Evolutionary conservation across 2,329 filamentous ascomycete species (phyloP), one percentile per base, ranked within the genome.

Genomic region (Phoma sp.): DNA sequence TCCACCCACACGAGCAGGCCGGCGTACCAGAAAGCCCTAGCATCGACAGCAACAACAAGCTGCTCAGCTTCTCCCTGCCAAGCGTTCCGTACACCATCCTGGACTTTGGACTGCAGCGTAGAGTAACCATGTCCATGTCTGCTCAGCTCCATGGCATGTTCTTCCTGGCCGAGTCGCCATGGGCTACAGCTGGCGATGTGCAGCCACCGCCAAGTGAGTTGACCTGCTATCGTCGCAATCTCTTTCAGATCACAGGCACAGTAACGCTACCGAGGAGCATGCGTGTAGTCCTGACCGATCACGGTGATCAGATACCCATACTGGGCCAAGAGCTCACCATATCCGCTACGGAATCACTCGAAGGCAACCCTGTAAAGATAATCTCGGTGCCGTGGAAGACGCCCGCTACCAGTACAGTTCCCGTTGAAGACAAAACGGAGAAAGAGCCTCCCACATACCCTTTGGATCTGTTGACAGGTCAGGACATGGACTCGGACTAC

Each of bases 371-470:
- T 0, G 92, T 97, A 38, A 94, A 96, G 67, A 88, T 98, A 59
- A 97, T 98, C 60, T 95, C 95, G 7, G 96, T 98, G 56, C 94
- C 94, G 1, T 98, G 94, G 94, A 98, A 98, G 80, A 97, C 93
- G 2, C 93, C 92, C 1, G 91, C 90, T 25, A 91, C 90, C 45
- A 91, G 88, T 76, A 86, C 88, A 3, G 83, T 86, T n/a, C 85
- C 89, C 80, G 69, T 74, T 29, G 81, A 86, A 63, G 84, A 87
- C 60, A 88, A 88, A 72, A 78, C 81, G 0, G 94, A 98, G 72
- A 92, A 94, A 71, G 94, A 98, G 73, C 94, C 94, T 5, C 86
- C 90, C 0, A 85, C 91, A 1, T 87, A 96, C 55, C 91, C 91
- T 1, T 77, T 97, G 58, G 85, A 88, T 66, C 80, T 84, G 48